A percentile compares a stretch with the other conserved stretches of the same genome.
Evolutionary conservation across 2,329 filamentous ascomycete genomes (phyloP).

Genomic region (Elsinoe necatrix): DNA sequence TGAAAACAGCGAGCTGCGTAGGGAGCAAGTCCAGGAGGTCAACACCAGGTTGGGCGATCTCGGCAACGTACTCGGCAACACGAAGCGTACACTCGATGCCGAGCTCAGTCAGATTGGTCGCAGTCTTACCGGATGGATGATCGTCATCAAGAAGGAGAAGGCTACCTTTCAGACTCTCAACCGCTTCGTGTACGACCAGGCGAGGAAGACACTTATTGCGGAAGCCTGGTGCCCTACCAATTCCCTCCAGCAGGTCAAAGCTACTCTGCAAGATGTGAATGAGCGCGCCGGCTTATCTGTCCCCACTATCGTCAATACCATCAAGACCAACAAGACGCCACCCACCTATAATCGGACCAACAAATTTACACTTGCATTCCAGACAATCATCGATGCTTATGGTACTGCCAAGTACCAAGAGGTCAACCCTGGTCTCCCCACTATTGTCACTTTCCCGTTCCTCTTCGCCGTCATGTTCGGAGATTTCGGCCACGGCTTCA

Average conservation of each 20-base stretch:
- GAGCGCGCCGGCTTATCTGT: slow-evolving; percentile 93
- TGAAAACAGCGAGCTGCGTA: slow-evolving; percentile 89
- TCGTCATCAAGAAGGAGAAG: slow-evolving; percentile 97
- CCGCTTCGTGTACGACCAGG: slow-evolving; percentile 91
- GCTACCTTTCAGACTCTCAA: slow-evolving; percentile 93
- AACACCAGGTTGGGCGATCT: slow-evolving; percentile 88
- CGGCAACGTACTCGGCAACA: slow-evolving; percentile 86
- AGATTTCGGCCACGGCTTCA: slow-evolving; percentile 85
- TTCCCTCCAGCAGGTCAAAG: slow-evolving; percentile 78
- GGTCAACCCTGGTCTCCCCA: slow-evolving; percentile 90
- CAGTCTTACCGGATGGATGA: slow-evolving; percentile 91
- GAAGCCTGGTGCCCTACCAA: slow-evolving; percentile 97
- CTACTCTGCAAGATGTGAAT: slow-evolving; percentile 91
- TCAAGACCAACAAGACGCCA: slow-evolving; percentile 92
- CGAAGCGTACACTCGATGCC: slow-evolving; percentile 84
- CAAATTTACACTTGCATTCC: slow-evolving; percentile 96
- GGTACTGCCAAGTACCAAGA: slow-evolving; percentile 96
- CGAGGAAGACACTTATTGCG: slow-evolving; percentile 89
- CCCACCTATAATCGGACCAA: slow-evolving; percentile 97
- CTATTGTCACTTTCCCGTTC: slow-evolving; percentile 98
- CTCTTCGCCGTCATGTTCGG: slow-evolving; percentile 99
- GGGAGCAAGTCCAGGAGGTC: slow-evolving; percentile 95
- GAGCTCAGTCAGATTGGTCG: slow-evolving; percentile 91
- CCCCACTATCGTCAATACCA: slow-evolving; percentile 96
- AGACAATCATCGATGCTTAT: slow-evolving; percentile 98